Conservation (phyloP, 2,329 filamentous ascomycete genomes). For the Scytalidium lignicola region DNA sequence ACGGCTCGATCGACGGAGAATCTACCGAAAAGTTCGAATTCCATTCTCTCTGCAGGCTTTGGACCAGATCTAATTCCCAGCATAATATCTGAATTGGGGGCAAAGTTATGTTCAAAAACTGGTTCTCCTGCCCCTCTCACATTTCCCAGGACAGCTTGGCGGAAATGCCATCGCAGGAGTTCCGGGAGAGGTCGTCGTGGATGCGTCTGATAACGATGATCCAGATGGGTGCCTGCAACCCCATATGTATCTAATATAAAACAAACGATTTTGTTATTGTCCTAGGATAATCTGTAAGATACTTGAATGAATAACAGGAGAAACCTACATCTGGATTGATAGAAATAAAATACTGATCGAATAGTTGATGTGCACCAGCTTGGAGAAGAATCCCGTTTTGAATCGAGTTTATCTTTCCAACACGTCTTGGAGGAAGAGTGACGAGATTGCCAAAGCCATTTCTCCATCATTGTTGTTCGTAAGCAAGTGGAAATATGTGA, state of each 20-base stretch:
- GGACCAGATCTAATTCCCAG: constrained; percentile 45
- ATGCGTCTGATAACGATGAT: too few relatives aligned
- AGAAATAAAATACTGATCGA: too few relatives aligned
- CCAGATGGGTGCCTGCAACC: too few relatives aligned
- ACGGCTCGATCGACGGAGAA: too few relatives aligned
- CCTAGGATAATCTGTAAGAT: too few relatives aligned
- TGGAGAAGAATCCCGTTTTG: constrained; percentile 27
- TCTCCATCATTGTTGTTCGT: constrained; percentile 15
- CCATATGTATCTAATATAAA: too few relatives aligned
- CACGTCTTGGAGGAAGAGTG: constrained; percentile 5
- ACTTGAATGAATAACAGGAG: too few relatives aligned
- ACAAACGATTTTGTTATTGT: too few relatives aligned
- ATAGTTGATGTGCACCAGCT: too few relatives aligned
- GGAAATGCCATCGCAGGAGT: constrained; percentile 23
- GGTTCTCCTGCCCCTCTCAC: constrained; percentile 24
- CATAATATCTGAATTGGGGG: constrained; percentile 23
- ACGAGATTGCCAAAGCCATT: constrained; percentile 1
- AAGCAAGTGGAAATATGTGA: constrained; percentile 23
- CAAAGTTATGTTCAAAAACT: constrained; percentile 19
- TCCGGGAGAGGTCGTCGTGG: constrained; percentile 10
- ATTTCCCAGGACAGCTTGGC: constrained; percentile 22
- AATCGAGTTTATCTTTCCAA: constrained; percentile 20
- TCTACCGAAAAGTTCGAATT: constrained; percentile 10
- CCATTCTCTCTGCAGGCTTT: constrained; percentile 27
- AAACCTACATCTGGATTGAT: too few relatives aligned